Evolutionary conservation across 2,329 filamentous ascomycete species (phyloP).

Genomic region (Fusarium pseudocircinatum): DNA sequence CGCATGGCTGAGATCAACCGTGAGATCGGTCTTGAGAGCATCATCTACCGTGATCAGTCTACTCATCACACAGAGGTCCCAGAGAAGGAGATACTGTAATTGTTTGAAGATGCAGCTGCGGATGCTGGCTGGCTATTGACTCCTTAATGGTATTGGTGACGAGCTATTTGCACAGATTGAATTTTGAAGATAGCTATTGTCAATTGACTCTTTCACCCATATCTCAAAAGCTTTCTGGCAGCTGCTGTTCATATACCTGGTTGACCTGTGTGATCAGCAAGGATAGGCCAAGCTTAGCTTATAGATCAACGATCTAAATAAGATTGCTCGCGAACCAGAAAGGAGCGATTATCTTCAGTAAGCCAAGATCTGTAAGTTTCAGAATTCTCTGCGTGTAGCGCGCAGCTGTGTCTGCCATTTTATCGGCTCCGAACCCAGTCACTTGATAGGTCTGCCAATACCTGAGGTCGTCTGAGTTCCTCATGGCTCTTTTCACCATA

Average conservation of each 20-base stretch:
- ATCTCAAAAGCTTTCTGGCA: background rate
- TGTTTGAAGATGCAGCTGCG: background rate
- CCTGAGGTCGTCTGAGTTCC: too few species aligned
- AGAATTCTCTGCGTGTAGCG: too few species aligned
- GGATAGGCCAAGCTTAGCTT: too few species aligned
- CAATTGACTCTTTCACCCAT: background rate
- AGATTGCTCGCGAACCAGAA: background rate
- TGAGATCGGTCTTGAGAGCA: constrained; percentile 67
- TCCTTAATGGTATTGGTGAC: background rate
- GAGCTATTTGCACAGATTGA: background rate
- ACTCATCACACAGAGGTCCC: background rate
- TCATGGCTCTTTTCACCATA: background rate
- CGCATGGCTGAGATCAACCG: constrained; percentile 78
- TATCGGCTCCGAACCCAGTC: background rate
- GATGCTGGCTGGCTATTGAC: background rate
- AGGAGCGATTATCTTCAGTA: rapidly evolving
- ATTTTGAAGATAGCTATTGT: background rate
- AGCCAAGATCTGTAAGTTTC: rapidly evolving
- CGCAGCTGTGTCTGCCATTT: too few species aligned
- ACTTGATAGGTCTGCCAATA: too few species aligned
- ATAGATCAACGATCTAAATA: background rate
- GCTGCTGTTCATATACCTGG: background rate
- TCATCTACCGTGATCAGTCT: background rate
- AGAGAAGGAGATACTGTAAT: background rate
- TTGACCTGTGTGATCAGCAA: background rate